Base-by-base conservation (phyloP, 1,284 basidiomycete genomes). In the Leccinum solheimii region DNA sequence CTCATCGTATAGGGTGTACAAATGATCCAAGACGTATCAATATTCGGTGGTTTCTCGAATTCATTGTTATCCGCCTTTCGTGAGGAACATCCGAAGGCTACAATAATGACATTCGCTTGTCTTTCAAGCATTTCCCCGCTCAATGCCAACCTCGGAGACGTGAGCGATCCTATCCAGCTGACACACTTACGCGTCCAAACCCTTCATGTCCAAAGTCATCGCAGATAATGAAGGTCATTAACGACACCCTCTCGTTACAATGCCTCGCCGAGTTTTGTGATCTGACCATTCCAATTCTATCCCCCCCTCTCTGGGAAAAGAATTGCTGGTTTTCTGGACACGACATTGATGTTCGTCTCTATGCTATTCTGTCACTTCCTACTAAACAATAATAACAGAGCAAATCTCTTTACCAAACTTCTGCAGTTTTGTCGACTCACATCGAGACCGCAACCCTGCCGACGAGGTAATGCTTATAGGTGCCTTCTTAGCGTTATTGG, bases 401-500 rank as follows among this genome's bases (percentile, higher is more conserved):
- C 36, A 68, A 72, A 13, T 78, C 76, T 55, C 60, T 74, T 2
- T 89, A 86, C 71, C 81, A 86, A 55, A 77, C 79, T 11, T 88
- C 89, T 3, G 87, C 88, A 8, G 69, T 91, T 40, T 70, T 91
- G 7, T 86, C 90, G 0, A 76, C 87, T n/a, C 83, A 88, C 65
- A 76, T 91, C 14, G 88, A 92, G 63, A 85, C 77, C 34, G 78
- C 76, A 13, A 91, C 90, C 3, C 77, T 90, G 36, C 85, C 88
- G 2, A 69, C 88, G 38, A 82, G 89, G 88, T 88, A 64, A 60
- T n/a, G 6, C 7, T 40, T 50, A 77, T 60, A 26, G 16, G 34
- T 56, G 11, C 19, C 5, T 43, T 21, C 23, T 3, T n/a, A 6
- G 4, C 26, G 13, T 53, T 36, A 45, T 58, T 5, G 2, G 19